Evolutionary conservation across 108 stramenopile species (phyloP).

Genomic region (Mayamaea pseudoterrestris): DNA sequence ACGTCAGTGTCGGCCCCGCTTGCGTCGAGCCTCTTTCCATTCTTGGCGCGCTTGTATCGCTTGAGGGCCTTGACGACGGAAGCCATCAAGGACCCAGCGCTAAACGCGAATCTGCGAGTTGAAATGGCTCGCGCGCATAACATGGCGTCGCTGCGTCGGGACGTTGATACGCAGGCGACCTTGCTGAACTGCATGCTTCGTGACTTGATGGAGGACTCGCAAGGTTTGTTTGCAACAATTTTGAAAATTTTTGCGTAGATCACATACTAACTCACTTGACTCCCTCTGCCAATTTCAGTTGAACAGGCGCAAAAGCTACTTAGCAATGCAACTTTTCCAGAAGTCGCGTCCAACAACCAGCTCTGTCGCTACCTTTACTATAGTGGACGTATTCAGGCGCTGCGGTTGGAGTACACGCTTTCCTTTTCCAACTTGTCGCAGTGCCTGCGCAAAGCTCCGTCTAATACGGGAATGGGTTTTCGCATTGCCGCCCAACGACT

Average conservation of each 20-base stretch:
- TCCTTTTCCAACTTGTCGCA: conserved; percentile 89
- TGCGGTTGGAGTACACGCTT: conserved; percentile 90
- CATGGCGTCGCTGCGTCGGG: conserved; percentile 63
- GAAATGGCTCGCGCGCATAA: conserved; percentile 61
- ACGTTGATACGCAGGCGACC: conserved; percentile 64
- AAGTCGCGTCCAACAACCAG: conserved; percentile 88
- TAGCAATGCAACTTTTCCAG: conserved; percentile 83
- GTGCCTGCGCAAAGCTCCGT: conserved; percentile 91
- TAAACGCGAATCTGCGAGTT: conserved; percentile 22
- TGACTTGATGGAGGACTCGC: conserved; percentile 55
- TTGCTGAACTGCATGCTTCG: conserved; percentile 73
- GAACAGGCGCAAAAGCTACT: conserved; percentile 94
- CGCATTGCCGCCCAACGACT: conserved; percentile 77
- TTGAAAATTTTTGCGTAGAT: conserved; percentile 19
- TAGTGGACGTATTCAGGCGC: conserved; percentile 87
- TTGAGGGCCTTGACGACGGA: conserved; percentile 58
- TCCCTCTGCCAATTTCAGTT: conserved; percentile 19
- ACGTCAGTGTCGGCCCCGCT: conserved; percentile 17
- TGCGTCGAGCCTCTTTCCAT: conserved; percentile 53
- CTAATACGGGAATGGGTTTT: conserved; percentile 88
- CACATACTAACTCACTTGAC: conserved; percentile 27
- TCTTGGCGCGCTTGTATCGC: conserved; percentile 64
- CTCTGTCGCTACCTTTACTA: conserved; percentile 93
- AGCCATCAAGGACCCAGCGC: conserved; percentile 18
- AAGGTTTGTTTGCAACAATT: conserved; percentile 30